A percentile compares a stretch with the other conserved stretches of the same genome.
These are phyloP conservation scores for Camelina neglecta DNA, from an alignment of 345 rosid species.

Conservation along the genomic window DNA sequence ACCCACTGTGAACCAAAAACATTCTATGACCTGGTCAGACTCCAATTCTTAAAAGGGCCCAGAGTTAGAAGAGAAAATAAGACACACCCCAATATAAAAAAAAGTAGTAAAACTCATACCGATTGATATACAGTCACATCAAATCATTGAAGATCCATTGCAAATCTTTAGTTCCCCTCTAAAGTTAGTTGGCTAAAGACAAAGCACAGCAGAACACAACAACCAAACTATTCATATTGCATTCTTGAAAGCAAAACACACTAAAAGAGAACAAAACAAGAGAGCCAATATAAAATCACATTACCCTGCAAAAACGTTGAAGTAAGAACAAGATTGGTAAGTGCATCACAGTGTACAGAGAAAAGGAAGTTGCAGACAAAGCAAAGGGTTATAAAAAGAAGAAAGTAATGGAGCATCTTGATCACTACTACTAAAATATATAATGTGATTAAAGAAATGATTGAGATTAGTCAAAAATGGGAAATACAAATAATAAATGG, in stretches of 20 bases:
- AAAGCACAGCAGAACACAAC: background rate
- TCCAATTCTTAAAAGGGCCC: background rate
- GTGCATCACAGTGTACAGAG: conserved; percentile 1
- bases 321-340: conserved; percentile 18
- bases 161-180: conserved; percentile 30
- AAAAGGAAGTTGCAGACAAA: conserved; percentile 41
- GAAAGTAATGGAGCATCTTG: conserved; percentile 38
- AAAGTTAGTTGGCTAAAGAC: conserved; percentile 18
- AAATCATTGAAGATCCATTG: conserved; percentile 22
- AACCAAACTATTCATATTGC: conserved; percentile 5
- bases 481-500: conserved; percentile 36
- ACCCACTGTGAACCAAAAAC: conserved; percentile 37
- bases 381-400: conserved; percentile 31
- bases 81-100: conserved; percentile 18
- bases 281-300: conserved; percentile 1
- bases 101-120: conserved; percentile 28
- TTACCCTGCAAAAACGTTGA: conserved; percentile 33
- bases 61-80: conserved; percentile 30
- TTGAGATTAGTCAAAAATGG: conserved; percentile 34
- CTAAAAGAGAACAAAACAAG: background rate
- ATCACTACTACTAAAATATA: conserved; percentile 10
- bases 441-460: conserved; percentile 36
- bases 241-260: conserved; percentile 7
- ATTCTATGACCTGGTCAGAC: conserved; percentile 32
- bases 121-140: conserved; percentile 31